Evolutionary conservation across 495 filamentous ascomycete genomes (phyloP), one percentile per base, ranked within the genome.

Genomic region (Neurospora sp.): DNA sequence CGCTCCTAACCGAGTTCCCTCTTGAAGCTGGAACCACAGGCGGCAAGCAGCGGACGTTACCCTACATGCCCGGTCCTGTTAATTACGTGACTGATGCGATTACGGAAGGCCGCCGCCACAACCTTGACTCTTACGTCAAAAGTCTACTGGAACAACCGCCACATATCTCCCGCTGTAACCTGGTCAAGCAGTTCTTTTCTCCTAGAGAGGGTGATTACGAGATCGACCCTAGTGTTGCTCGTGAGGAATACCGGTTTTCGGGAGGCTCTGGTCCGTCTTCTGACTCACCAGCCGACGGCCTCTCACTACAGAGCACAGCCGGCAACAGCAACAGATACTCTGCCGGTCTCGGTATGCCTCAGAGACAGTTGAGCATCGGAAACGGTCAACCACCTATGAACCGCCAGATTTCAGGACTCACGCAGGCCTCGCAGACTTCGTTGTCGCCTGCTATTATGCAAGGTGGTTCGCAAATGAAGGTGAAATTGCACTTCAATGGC

Each of bases 1-100:
- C 92, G 20, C 90, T 99, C 7, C 86, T 99, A 61, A 94, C 93
- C 47, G 93, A 97, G 75, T 98, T 97, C 78, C 95, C 96, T 42
- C 89, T 92, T 18, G 96, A 98, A 78, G 94, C 96, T 38, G 95
- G 96, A 31, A 92, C 91, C 38, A 92, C 92, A 70, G 89, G 89
- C 69, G 88, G 88, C 47, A 89, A 90, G 75, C 89, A 91, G 70
- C 90, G 96, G 39, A 92, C 91, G 18, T 81, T 99, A 8, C 96
- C 96, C n/a, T 99, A 95, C 81, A 99, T 99, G 96, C 96, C 96
- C 22, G 96, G 96, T 10, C 96, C 96, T 27, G 95, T 99, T 76
- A 97, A 94, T 72, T 96, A 97, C 82, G 96, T 99, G 70, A 99
- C 96, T 18, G 96, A 98, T 78, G 93, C 93, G 8, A 98, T 99